phyloP scores from a whole-genome alignment of 768 basidiomycete species.

The Tulasnella sp. region DNA sequence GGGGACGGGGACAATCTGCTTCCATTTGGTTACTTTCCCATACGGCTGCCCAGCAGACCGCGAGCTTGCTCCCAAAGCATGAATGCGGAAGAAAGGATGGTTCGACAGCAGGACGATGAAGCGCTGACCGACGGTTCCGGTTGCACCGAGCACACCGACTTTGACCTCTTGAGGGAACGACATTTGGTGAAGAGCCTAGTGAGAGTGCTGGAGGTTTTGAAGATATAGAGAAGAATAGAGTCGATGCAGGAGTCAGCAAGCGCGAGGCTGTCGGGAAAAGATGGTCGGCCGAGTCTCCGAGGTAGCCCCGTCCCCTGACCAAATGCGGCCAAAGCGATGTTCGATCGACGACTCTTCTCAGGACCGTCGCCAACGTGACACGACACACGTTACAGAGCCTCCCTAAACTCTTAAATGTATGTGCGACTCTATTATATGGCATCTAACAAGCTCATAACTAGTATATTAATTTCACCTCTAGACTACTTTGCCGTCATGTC shows the following conservation, averaged over 20 bases:
- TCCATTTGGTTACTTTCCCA: conserved; percentile 73
- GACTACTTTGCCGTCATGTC: conserved; percentile 8
- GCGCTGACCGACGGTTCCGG: conserved; percentile 92
- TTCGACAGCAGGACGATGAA: conserved; percentile 82
- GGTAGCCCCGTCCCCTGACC: neutral
- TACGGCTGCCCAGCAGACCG: conserved; percentile 85
- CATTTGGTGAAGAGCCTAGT: conserved; percentile 33
- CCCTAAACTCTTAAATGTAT: neutral
- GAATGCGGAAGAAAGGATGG: conserved; percentile 88
- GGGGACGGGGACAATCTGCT: conserved; percentile 77
- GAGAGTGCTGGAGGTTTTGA: neutral
- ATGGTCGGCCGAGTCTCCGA: conserved; percentile 13
- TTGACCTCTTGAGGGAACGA: conserved; percentile 26
- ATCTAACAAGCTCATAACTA: neutral
- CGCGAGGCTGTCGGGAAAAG: neutral
- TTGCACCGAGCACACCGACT: conserved; percentile 82
- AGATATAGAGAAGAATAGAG: neutral
- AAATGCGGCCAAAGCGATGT: neutral
- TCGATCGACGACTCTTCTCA: conserved; percentile 8
- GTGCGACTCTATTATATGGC: neutral
- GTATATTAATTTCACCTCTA: neutral
- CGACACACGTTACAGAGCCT: neutral
- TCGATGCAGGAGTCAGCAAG: neutral
- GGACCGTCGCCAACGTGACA: neutral
- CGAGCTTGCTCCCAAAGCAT: conserved; percentile 82